phyloP scores from a whole-genome alignment of 2,329 filamentous ascomycete genomes.

The Drechslera avenae region DNA sequence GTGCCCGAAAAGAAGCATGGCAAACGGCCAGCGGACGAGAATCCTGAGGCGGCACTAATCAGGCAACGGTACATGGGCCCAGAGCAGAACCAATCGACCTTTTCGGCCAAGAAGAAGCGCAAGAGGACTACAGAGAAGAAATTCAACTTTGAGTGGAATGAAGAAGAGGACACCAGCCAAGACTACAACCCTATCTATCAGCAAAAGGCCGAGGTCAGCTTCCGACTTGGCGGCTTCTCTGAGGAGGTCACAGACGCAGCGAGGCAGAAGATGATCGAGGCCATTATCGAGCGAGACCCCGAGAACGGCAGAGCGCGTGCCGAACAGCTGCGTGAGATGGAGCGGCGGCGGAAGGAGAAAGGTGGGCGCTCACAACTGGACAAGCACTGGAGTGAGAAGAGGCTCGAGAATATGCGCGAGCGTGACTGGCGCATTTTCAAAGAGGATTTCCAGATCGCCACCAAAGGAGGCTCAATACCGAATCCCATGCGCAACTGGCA shows the following conservation, averaged over 20 bases:
- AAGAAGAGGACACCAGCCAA: slow-evolving; percentile 86
- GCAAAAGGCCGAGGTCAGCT: slow-evolving; percentile 67
- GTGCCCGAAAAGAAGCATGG: slow-evolving; percentile 41
- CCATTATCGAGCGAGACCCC: slow-evolving; percentile 74
- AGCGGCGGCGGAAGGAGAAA: slow-evolving; percentile 75
- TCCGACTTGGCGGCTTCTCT: slow-evolving; percentile 72
- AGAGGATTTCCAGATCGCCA: slow-evolving; percentile 96
- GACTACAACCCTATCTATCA: slow-evolving; percentile 84
- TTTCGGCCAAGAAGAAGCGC: slow-evolving; percentile 95
- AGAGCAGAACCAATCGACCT: slow-evolving; percentile 82
- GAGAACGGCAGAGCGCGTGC: slow-evolving; percentile 79
- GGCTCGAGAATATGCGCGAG: slow-evolving; percentile 90
- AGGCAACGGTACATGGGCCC: slow-evolving; percentile 89
- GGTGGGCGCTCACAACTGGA: slow-evolving; percentile 75
- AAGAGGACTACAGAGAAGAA: slow-evolving; percentile 92
- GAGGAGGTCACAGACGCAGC: slow-evolving; percentile 61
- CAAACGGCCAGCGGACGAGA: slow-evolving; percentile 57
- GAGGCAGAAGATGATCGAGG: slow-evolving; percentile 65
- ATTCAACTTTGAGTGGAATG: slow-evolving; percentile 99
- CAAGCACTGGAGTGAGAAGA: slow-evolving; percentile 96
- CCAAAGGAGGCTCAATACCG: slow-evolving; percentile 88
- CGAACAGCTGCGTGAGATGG: slow-evolving; percentile 81
- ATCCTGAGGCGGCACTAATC: slow-evolving; percentile 71
- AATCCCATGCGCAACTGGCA: slow-evolving; percentile 96
- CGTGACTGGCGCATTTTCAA: slow-evolving; percentile 99